Percentiles rank a stretch among this genome's conserved stretches.
Evolutionary conservation across 2,329 filamentous ascomycete genomes (phyloP).

Genomic region (Fusarium sp.): DNA sequence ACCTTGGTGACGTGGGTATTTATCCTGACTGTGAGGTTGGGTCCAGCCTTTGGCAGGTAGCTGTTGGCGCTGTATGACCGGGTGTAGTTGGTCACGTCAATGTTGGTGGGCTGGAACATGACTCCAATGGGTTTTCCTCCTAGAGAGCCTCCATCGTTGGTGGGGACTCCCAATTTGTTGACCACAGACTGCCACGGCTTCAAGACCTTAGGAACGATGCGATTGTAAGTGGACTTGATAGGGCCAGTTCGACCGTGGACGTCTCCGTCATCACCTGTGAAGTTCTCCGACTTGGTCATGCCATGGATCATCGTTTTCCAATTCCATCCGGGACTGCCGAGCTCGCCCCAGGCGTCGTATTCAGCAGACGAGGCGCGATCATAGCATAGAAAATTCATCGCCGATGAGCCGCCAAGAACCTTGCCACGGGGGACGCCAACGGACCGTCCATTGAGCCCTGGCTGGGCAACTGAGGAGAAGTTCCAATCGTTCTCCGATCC

Average conservation of each 20-base stretch:
- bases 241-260: constrained; percentile 37
- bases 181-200: constrained; percentile 55
- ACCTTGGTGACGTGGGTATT: neutral
- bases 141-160: constrained; percentile 54
- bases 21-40: constrained; percentile 50
- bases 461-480: constrained; percentile 57
- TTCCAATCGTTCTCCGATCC: constrained; percentile 54
- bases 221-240: constrained; percentile 49
- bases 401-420: constrained; percentile 59
- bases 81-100: constrained; percentile 55
- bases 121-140: constrained; percentile 58
- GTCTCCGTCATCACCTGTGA: constrained; percentile 31
- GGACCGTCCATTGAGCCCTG: constrained; percentile 52
- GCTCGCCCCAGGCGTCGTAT: constrained; percentile 53
- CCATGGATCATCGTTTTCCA: constrained; percentile 52
- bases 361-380: constrained; percentile 52
- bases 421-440: constrained; percentile 59
- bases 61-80: constrained; percentile 59
- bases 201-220: constrained; percentile 56
- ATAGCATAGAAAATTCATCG: constrained; percentile 48
- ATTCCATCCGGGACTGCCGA: constrained; percentile 53
- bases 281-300: constrained; percentile 45
- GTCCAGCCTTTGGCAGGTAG: constrained; percentile 54
- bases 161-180: constrained; percentile 10
- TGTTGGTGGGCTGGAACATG: constrained; percentile 58